phyloP scores from a whole-genome alignment of 495 filamentous ascomycete species.

The Staphylotrichum tortipilum region DNA sequence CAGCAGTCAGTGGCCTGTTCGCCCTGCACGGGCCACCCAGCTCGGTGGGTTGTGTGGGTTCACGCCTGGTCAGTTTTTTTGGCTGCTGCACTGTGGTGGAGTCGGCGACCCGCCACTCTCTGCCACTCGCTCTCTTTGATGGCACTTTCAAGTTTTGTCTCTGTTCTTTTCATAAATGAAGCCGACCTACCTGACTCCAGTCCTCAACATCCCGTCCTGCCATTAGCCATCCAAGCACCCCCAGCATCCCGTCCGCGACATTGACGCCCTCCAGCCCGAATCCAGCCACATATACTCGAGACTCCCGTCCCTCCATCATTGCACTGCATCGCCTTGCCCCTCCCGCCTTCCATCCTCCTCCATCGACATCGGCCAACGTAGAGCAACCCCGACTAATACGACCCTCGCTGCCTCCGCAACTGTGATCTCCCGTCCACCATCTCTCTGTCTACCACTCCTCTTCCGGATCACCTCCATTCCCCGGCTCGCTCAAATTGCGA shows the following conservation, averaged over 20 bases:
- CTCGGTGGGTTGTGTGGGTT: no score
- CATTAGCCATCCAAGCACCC: slow-evolving; percentile 2
- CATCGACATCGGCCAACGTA: background rate
- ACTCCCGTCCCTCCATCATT: no score
- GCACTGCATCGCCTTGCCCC: background rate
- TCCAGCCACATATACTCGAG: background rate
- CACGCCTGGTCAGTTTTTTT: slow-evolving; percentile 16
- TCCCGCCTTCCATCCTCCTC: no score
- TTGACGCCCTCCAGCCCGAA: background rate
- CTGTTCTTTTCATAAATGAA: slow-evolving; percentile 16
- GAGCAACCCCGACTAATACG: slow-evolving; percentile 1
- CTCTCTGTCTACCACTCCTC: no score
- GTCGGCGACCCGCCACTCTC: slow-evolving; percentile 17
- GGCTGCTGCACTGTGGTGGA: slow-evolving; percentile 12
- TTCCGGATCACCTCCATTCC: slow-evolving; percentile 5
- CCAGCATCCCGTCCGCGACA: background rate
- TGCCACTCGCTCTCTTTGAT: background rate
- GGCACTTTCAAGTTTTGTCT: slow-evolving; percentile 19
- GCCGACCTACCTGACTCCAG: no score
- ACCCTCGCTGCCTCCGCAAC: background rate
- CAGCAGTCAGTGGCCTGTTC: background rate
- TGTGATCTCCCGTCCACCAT: slow-evolving; percentile 2
- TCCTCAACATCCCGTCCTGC: slow-evolving; percentile 6
- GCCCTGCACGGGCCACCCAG: background rate
- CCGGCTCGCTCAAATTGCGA: background rate